Evolutionary conservation across 176 grass and related monocot species (phyloP).

Genomic region (Zea luxurians): DNA sequence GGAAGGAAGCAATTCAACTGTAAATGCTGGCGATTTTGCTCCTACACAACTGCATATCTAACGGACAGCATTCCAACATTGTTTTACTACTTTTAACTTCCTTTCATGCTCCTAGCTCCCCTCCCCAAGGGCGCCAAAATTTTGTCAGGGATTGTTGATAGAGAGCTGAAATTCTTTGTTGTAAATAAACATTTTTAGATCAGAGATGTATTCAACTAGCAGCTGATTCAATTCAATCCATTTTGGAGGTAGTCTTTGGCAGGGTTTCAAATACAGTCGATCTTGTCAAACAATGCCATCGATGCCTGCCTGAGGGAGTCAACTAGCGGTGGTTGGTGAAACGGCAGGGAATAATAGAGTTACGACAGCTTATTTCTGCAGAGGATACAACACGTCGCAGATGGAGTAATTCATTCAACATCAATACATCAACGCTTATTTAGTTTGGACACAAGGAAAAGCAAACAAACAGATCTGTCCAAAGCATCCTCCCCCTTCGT

Average conservation of each 20-base stretch:
- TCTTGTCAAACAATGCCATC: too few species aligned
- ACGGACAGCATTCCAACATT: conserved; percentile 24
- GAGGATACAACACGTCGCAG: background rate
- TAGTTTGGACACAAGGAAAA: background rate
- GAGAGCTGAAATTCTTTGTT: conserved; percentile 49
- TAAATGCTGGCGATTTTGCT: conserved; percentile 47
- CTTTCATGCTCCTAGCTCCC: conserved; percentile 24
- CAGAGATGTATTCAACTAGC: conserved; percentile 28
- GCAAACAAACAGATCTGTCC: background rate
- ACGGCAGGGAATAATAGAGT: too few species aligned
- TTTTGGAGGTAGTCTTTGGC: background rate
- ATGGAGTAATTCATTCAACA: background rate
- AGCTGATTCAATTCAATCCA: conserved; percentile 1
- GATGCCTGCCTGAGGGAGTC: too few species aligned
- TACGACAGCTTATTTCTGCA: too few species aligned
- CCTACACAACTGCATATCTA: conserved; percentile 22
- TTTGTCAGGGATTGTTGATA: conserved; percentile 69
- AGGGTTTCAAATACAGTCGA: background rate
- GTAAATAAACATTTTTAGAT: conserved; percentile 59
- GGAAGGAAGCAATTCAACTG: conserved; percentile 47
- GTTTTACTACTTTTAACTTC: conserved; percentile 37
- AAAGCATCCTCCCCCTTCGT: too few species aligned
- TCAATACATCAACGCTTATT: background rate
- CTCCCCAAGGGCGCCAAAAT: conserved; percentile 33
- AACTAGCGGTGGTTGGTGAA: too few species aligned